Conservation (phyloP, 2,329 filamentous ascomycete species). For the Fonsecaea pugnacius region DNA sequence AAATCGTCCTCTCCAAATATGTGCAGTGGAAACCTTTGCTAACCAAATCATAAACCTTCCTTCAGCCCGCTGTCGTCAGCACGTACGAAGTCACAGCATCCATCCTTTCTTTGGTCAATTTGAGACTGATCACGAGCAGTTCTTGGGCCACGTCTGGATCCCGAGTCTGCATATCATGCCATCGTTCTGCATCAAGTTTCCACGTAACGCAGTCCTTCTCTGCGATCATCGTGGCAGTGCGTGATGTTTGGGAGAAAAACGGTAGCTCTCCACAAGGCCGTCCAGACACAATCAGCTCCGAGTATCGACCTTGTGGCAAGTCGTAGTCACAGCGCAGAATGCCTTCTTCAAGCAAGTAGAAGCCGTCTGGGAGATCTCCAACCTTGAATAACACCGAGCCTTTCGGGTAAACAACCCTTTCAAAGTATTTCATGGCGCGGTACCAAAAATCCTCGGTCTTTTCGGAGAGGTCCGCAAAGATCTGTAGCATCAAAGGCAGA, state of each 20-base stretch:
- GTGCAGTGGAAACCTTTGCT: neutral
- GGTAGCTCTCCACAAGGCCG: conserved; percentile 95
- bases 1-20: neutral
- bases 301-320: conserved; percentile 83
- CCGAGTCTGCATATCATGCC: conserved; percentile 71
- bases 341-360: conserved; percentile 88
- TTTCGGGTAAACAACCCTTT: conserved; percentile 66
- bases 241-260: conserved; percentile 87
- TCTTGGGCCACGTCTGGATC: conserved; percentile 81
- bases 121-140: conserved; percentile 82
- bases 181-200: conserved; percentile 73
- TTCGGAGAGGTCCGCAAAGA: conserved; percentile 85
- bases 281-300: conserved; percentile 89
- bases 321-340: conserved; percentile 90
- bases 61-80: conserved; percentile 31
- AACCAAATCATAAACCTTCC: neutral
- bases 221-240: conserved; percentile 83
- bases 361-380: conserved; percentile 76
- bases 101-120: conserved; percentile 94
- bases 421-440: conserved; percentile 75
- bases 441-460: conserved; percentile 98
- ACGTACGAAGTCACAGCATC: conserved; percentile 66
- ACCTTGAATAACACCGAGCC: conserved; percentile 77
- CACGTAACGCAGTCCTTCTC: conserved; percentile 83
- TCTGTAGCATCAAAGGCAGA: conserved; percentile 86